Evolutionary conservation across 352 stramenopile species (phyloP).

Genomic region (Phytophthora hibernalis): DNA sequence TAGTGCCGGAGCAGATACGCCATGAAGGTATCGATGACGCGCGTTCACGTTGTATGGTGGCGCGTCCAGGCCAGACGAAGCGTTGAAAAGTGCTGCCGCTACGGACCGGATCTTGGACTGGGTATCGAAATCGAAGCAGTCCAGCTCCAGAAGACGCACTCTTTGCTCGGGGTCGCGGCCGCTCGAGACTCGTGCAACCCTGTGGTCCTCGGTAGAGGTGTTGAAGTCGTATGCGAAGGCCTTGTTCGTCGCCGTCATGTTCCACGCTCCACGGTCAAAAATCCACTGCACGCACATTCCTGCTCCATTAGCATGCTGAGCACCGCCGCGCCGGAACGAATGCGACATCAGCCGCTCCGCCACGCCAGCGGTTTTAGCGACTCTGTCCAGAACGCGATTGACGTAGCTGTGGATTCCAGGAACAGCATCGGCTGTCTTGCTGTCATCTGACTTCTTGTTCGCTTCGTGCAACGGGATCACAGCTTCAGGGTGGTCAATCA

Average conservation of each 20-base stretch:
- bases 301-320: constrained; percentile 18
- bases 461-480: not conserved
- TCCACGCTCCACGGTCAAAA: constrained; percentile 23
- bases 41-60: constrained; percentile 1
- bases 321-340: constrained; percentile 30
- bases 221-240: constrained; percentile 19
- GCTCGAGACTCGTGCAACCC: constrained; percentile 1
- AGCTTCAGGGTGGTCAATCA: constrained; percentile 1
- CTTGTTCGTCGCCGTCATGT: constrained; percentile 31
- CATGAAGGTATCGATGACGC: not conserved
- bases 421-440: not conserved
- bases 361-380: not conserved
- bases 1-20: not conserved
- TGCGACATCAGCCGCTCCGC: constrained; percentile 26
- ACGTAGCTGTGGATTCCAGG: constrained; percentile 6
- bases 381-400: not conserved
- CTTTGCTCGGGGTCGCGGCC: not conserved
- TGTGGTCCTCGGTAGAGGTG: not conserved
- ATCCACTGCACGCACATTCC: constrained; percentile 10
- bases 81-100: not conserved
- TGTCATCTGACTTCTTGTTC: not conserved
- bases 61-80: not conserved
- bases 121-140: not conserved
- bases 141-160: not conserved
- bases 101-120: not conserved